Conservation (phyloP, 2,329 filamentous ascomycete species). For the Verticillium nonalfalfae region DNA sequence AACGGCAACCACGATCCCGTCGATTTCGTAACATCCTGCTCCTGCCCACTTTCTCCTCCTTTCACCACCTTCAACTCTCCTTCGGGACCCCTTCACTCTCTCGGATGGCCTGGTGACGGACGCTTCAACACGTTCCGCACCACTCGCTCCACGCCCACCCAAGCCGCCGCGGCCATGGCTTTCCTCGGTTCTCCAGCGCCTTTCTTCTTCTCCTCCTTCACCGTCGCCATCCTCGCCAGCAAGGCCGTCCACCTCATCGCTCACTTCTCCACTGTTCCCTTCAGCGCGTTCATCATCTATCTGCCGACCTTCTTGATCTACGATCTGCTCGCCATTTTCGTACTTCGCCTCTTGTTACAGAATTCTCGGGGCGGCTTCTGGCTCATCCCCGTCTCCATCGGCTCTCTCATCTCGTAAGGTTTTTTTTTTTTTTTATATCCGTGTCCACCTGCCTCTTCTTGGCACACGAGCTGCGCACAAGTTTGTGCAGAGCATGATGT, state of each 20-base stretch:
- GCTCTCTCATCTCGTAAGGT: slow-evolving; percentile 19
- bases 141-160: not conserved
- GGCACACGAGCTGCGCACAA: not conserved
- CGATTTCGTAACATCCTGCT: not conserved
- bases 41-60: not conserved
- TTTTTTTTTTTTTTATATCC: not conserved
- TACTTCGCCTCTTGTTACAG: slow-evolving; percentile 17
- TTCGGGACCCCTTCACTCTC: not conserved
- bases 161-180: not conserved
- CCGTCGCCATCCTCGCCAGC: slow-evolving; percentile 18
- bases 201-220: slow-evolving; percentile 21
- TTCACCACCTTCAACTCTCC: not conserved
- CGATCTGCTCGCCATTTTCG: slow-evolving; percentile 18
- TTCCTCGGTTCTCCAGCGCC: slow-evolving; percentile 3
- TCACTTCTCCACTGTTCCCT: slow-evolving; percentile 18
- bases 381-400: slow-evolving; percentile 13
- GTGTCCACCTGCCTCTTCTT: not conserved
- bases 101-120: slow-evolving; percentile 1
- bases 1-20: too few species aligned
- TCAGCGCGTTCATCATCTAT: slow-evolving; percentile 20
- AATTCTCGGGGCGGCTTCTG: slow-evolving; percentile 15
- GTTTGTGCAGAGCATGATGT: not conserved
- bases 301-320: slow-evolving; percentile 22
- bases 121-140: slow-evolving; percentile 1
- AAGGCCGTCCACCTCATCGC: slow-evolving; percentile 20